Evolutionary conservation across 371 early-diverging fungal species (phyloP).

Genomic region (Lichtheimia ramosa): DNA sequence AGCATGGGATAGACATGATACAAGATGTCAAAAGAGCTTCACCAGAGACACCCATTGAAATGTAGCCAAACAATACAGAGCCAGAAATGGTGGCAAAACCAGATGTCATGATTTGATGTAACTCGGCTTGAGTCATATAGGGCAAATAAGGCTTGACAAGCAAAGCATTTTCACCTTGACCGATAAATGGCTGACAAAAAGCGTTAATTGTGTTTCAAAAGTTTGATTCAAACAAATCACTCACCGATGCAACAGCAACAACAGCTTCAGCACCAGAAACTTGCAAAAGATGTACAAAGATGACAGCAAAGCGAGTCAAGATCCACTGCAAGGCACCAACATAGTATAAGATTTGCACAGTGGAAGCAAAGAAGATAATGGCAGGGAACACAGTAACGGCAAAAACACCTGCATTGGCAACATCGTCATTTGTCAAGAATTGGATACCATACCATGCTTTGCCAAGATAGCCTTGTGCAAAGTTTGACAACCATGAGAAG

Average conservation of each 20-base stretch:
- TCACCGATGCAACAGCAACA: constrained; percentile 79
- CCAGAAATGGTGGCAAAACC: constrained; percentile 92
- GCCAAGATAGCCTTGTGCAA: constrained; percentile 66
- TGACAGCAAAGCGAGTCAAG: constrained; percentile 65
- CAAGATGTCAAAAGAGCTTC: constrained; percentile 78
- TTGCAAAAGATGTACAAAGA: constrained; percentile 71
- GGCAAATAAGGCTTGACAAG: constrained; percentile 82
- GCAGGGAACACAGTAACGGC: constrained; percentile 81
- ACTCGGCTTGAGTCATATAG: constrained; percentile 83
- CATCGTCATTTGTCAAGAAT: constrained; percentile 67
- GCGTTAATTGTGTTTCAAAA: not conserved
- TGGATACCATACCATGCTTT: constrained; percentile 65
- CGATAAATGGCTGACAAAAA: constrained; percentile 61
- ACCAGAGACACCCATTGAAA: constrained; percentile 67
- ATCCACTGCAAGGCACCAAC: constrained; percentile 85
- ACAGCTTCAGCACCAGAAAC: constrained; percentile 89
- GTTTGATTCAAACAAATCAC: not conserved
- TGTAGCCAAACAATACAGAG: constrained; percentile 76
- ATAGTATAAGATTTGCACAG: constrained; percentile 86
- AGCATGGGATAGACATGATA: constrained; percentile 92
- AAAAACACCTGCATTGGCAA: constrained; percentile 52
- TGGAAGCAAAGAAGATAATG: constrained; percentile 85
- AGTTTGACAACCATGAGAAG: constrained; percentile 74
- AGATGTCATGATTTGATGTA: constrained; percentile 88
- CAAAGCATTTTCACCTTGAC: constrained; percentile 87